Evolutionary conservation across 2,329 filamentous ascomycete genomes (phyloP), one percentile per base, ranked within the genome.

Genomic region (Alternaria ventricosa): DNA sequence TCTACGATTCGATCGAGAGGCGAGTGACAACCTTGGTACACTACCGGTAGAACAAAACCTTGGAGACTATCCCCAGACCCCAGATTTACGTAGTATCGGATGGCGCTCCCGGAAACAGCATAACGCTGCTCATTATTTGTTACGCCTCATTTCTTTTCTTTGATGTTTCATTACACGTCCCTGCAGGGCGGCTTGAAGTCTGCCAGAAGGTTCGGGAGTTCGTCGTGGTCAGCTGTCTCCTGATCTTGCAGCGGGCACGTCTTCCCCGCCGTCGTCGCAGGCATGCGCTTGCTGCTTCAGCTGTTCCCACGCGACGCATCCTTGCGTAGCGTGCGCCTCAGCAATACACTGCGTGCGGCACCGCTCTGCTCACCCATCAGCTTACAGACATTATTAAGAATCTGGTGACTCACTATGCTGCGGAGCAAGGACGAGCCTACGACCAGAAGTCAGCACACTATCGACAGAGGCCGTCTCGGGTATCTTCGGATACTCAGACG

Each of bases 161-260:
- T 44, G 18, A 12, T 58, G 60, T 62, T 58, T 62, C 49, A 46
- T 58, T 62, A 58, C 60, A 20, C 36, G 55, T 54, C 28, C 30
- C 60, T 58, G 55, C 20, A 25, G 33, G 18, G 23, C 46, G 18
- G 23, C 46, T 57, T 18, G 23, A 8, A 53, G 13, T 53, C 18
- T 41, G 28, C 44, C 23, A 47, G 45, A 41, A 41, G 30, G 51
- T 43, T 45, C 41, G 18, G 44, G 51, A 44, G 33, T 30, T 53
- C 27, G 15, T 47, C 28, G 18, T 49, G 41, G 47, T 62, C 47
- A 62, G 55, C 55, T 54, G 60, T 53, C 60, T 62, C 47, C 41
- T 57, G 13, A 53, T 41, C 49, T 56, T 54, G 41, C 22, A 62
- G 55, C 55, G 47, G 55, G 36, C 11, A 44, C 28, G 33, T 28